Evolutionary conservation across 106 monocot species (phyloP), one percentile per base, ranked within the genome.

Genomic region (Apostasia shenzhenica): DNA sequence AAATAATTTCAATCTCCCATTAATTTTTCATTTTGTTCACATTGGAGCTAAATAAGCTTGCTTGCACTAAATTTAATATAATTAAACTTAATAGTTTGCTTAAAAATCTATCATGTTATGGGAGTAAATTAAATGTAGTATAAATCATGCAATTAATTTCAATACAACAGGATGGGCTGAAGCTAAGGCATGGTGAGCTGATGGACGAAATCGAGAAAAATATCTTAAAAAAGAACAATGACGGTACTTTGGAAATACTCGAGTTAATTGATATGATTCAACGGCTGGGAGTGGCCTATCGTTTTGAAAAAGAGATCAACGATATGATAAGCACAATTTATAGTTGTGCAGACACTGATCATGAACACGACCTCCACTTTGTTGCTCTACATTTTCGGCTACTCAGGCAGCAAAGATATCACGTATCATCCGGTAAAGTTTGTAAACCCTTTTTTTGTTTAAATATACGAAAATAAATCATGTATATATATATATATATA

Each of bases 251-350:
- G 6, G 44, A 44, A 62, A 4, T 13, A 1, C 8, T 62, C 44
- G 41, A 62, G 44, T 45, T 62, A 8, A 62, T 62, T 44, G 61
- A 62, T 5, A 13, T n/a, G n/a, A 45, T 62, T 11, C 61, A 62
- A 45, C 61, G 44, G 6, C 44, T 62, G 10, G 61, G 61, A 62
- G 45, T 62, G 39, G 42, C 26, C 10, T 62, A 62, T 62, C 61
- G 45, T 3, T 62, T 62, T 45, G 61, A 45, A 62, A 62, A 43
- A 3, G 61, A 62, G 45, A 62, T 62, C 2, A 45, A 10, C 13
- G 45, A 62, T 11, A 44, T 13, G 4, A 12, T 62, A 44, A 12
- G 44, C 10, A 0, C 7, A 43, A 45, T 62, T 62, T 37, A 62
- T 2, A 4, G 13, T 5, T 45, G 2, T 26, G 26, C 26, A 26